phyloP scores from a whole-genome alignment of 2,329 filamentous ascomycete genomes.

The Clonostachys solani region DNA sequence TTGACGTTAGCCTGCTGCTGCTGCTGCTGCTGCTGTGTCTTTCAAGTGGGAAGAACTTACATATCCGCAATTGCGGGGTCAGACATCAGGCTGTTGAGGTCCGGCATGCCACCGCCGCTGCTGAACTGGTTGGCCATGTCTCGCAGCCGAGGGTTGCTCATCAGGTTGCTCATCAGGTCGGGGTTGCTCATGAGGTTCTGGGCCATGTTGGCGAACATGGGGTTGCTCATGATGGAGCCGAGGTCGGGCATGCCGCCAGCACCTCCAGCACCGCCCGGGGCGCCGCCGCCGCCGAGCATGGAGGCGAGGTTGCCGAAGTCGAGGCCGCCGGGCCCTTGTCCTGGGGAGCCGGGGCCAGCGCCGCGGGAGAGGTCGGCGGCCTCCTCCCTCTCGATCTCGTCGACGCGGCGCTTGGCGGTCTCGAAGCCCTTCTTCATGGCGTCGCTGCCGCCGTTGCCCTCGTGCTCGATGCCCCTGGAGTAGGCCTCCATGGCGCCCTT shows the following conservation, averaged over 20 bases:
- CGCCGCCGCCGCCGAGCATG: conserved; percentile 62
- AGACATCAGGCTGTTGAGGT: conserved; percentile 80
- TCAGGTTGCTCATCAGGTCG: conserved; percentile 83
- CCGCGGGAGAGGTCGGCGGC: conserved; percentile 28
- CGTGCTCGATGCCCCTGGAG: conserved; percentile 84
- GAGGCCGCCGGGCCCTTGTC: conserved; percentile 55
- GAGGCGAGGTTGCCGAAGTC: conserved; percentile 67
- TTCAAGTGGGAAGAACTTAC: conserved; percentile 50
- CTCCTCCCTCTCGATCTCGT: conserved; percentile 61
- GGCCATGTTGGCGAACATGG: conserved; percentile 97
- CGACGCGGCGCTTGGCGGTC: conserved; percentile 83
- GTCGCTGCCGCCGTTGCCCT: conserved; percentile 90
- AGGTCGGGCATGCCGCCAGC: conserved; percentile 86
- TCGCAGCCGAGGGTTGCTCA: conserved; percentile 86
- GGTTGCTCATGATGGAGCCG: conserved; percentile 86
- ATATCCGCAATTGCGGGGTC: conserved; percentile 91
- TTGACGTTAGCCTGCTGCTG: background rate
- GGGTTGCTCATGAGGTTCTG: conserved; percentile 98
- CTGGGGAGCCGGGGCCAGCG: conserved; percentile 47
- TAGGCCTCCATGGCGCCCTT: conserved; percentile 95
- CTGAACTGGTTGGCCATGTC: conserved; percentile 83
- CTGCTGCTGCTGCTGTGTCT: background rate
- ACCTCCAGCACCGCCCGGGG: conserved; percentile 56
- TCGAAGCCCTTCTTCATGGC: conserved; percentile 97
- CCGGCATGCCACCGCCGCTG: conserved; percentile 80